Conservation (phyloP, 2,329 filamentous ascomycete genomes). For the Cryphonectria parasitica region DNA sequence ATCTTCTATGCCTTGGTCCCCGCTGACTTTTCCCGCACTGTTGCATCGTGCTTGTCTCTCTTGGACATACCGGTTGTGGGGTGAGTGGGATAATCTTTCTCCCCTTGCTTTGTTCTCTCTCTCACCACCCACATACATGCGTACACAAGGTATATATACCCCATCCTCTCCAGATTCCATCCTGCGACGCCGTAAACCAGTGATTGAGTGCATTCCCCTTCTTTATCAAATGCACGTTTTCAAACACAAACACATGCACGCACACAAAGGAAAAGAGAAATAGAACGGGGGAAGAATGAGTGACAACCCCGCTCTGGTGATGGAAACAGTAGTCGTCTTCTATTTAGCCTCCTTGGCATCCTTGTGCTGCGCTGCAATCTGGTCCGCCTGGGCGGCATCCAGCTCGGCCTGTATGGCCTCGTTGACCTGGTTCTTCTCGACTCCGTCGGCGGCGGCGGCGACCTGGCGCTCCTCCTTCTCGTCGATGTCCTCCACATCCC, state of each 20-base stretch:
- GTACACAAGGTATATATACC: constrained; percentile 2
- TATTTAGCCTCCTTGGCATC: constrained; percentile 46
- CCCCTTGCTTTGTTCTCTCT: neutral
- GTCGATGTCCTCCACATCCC: constrained; percentile 91
- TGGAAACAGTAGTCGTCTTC: neutral
- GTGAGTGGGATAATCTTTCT: neutral
- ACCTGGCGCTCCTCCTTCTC: constrained; percentile 79
- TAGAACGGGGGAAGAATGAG: neutral
- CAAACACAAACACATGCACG: neutral
- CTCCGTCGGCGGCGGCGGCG: constrained; percentile 46
- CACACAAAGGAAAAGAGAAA: neutral
- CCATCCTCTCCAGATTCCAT: neutral
- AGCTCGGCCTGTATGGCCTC: constrained; percentile 61
- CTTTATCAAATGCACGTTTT: constrained; percentile 5
- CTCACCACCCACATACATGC: neutral
- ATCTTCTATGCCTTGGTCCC: constrained; percentile 20
- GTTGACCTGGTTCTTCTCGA: constrained; percentile 52
- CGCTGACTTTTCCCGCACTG: constrained; percentile 3
- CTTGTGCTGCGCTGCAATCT: constrained; percentile 33
- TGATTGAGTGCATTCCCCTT: neutral
- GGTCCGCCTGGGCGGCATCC: constrained; percentile 51
- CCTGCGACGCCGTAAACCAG: constrained; percentile 16
- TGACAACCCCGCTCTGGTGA: neutral
- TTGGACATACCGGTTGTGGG: constrained; percentile 4
- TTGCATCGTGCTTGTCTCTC: constrained; percentile 8